Conservation (phyloP, 202 grass and related monocot species). For the Hordeum pubiflorum region DNA sequence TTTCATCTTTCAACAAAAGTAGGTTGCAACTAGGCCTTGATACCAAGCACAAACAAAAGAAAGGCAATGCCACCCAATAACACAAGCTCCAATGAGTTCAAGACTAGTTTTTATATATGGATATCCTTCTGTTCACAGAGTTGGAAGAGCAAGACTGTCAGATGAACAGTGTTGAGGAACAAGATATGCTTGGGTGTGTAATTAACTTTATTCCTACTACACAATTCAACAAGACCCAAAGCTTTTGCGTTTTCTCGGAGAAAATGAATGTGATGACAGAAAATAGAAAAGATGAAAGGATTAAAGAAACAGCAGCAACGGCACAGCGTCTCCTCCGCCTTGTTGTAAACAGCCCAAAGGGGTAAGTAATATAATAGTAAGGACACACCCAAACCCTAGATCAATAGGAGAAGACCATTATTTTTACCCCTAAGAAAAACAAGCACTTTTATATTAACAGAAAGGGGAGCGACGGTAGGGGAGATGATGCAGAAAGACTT, state of each 20-base stretch:
- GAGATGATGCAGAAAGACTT: slow-evolving; percentile 4
- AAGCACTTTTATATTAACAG: background rate
- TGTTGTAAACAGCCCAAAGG: too few species aligned
- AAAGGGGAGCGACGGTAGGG: background rate
- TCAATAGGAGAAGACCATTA: background rate
- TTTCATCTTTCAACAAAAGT: background rate
- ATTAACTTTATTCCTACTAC: too few species aligned
- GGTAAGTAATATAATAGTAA: background rate
- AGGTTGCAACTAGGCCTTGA: background rate
- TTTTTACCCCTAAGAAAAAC: background rate
- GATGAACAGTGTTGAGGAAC: background rate
- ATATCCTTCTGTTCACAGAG: background rate
- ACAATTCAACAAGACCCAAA: too few species aligned
- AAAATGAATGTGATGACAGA: too few species aligned
- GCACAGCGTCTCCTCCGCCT: background rate
- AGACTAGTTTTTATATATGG: background rate
- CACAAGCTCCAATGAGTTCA: background rate
- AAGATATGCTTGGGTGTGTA: background rate
- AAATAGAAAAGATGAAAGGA: background rate
- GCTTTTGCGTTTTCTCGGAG: too few species aligned
- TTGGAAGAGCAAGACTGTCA: background rate
- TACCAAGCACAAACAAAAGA: background rate
- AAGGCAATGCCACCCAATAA: background rate
- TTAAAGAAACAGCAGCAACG: background rate
- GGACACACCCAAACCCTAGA: background rate